Evolutionary conservation across 1,284 basidiomycete genomes (phyloP).

Genomic region (Hortiboletus rubellus): DNA sequence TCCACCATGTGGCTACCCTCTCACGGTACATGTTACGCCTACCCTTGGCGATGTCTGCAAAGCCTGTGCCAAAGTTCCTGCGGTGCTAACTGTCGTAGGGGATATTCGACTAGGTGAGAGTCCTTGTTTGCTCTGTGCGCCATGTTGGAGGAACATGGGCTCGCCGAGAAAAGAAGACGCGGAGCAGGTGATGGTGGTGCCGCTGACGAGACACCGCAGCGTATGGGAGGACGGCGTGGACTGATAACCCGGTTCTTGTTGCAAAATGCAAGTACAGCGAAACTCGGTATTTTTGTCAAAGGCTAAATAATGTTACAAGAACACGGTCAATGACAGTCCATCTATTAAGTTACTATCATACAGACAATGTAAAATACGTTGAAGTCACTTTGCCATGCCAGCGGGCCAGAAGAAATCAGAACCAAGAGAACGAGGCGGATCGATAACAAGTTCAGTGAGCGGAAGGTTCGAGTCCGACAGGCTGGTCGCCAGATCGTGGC

Average conservation of each 20-base stretch:
- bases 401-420: constrained; percentile 6
- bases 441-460: constrained; percentile 3
- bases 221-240: constrained; percentile 16
- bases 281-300: background rate
- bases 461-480: background rate
- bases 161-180: constrained; percentile 40
- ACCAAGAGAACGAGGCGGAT: constrained; percentile 10
- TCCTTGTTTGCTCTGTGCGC: constrained; percentile 67
- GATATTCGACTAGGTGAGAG: constrained; percentile 75
- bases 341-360: constrained; percentile 36
- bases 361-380: constrained; percentile 23
- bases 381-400: constrained; percentile 17
- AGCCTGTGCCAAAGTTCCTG: constrained; percentile 67
- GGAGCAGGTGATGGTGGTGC: constrained; percentile 48
- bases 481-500: background rate
- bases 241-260: background rate
- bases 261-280: constrained; percentile 1
- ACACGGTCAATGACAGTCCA: constrained; percentile 13
- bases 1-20: constrained; percentile 56
- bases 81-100: constrained; percentile 60
- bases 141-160: constrained; percentile 74
- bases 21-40: constrained; percentile 64
- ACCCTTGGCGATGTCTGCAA: constrained; percentile 62
- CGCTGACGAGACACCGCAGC: constrained; percentile 48
- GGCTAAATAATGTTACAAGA: constrained; percentile 9